Evolutionary conservation across 352 stramenopile genomes (phyloP).

Genomic region (Phytophthora boehmeriae): DNA sequence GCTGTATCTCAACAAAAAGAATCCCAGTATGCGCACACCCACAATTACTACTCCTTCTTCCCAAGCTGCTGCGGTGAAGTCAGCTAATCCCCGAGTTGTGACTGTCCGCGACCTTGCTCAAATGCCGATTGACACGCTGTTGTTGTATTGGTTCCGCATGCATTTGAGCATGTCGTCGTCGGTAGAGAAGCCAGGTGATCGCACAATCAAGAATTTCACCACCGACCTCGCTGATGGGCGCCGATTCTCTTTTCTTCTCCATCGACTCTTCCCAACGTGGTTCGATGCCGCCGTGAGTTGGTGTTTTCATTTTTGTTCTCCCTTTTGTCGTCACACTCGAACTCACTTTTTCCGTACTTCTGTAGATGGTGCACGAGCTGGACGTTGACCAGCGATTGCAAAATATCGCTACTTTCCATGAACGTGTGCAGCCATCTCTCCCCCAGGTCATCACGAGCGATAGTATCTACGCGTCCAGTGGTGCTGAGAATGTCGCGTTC

Average conservation of each 20-base stretch:
- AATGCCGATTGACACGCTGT: slow-evolving; percentile 75
- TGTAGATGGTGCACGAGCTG: slow-evolving; percentile 81
- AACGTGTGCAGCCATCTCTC: slow-evolving; percentile 64
- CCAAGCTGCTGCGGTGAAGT: slow-evolving; percentile 10
- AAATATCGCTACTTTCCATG: slow-evolving; percentile 74
- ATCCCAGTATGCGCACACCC: slow-evolving; percentile 13
- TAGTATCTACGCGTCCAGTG: slow-evolving; percentile 67
- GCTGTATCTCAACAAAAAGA: slow-evolving; percentile 25
- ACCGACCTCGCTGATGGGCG: slow-evolving; percentile 70
- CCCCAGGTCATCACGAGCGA: slow-evolving; percentile 74
- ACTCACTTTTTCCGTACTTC: neutral
- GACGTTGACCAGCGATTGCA: slow-evolving; percentile 71
- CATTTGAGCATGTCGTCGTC: slow-evolving; percentile 68
- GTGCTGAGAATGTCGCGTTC: slow-evolving; percentile 77
- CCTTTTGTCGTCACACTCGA: neutral
- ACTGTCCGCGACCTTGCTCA: slow-evolving; percentile 66
- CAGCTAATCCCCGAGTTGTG: slow-evolving; percentile 33
- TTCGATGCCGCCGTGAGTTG: slow-evolving; percentile 62
- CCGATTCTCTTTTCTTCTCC: slow-evolving; percentile 70
- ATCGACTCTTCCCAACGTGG: slow-evolving; percentile 75
- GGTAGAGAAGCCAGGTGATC: slow-evolving; percentile 68
- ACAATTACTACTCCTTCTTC: slow-evolving; percentile 31
- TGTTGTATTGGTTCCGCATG: slow-evolving; percentile 82
- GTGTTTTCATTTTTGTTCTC: neutral
- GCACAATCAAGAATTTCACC: slow-evolving; percentile 81